phyloP scores from a whole-genome alignment of 768 basidiomycete genomes.

The Crepidotus variabilis region DNA sequence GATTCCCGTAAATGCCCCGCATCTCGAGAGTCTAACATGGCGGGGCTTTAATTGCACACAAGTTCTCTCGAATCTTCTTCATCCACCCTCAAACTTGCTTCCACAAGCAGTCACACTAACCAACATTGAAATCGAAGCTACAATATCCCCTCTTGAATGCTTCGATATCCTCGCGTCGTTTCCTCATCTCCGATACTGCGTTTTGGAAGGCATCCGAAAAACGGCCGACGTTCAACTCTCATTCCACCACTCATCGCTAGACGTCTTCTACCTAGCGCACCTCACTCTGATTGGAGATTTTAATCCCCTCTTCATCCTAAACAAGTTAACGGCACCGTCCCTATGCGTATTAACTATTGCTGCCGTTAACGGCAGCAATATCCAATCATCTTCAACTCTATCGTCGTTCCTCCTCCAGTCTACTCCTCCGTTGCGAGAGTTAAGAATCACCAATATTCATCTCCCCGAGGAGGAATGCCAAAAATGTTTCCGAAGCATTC shows the following conservation, averaged over 20 bases:
- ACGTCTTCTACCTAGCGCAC: not conserved
- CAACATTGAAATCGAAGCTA: too few species aligned
- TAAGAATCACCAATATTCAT: not conserved
- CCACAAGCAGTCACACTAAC: too few species aligned
- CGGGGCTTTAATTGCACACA: too few species aligned
- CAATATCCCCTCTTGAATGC: too few species aligned
- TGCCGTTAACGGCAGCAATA: not conserved
- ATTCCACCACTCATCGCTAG: not conserved
- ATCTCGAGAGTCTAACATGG: too few species aligned
- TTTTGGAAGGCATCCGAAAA: not conserved
- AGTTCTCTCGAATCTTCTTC: too few species aligned
- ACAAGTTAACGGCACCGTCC: not conserved
- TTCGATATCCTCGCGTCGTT: too few species aligned
- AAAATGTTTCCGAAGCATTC: not conserved
- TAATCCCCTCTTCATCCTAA: not conserved
- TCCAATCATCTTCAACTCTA: conserved; percentile 9
- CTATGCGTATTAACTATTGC: not conserved
- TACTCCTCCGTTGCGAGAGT: not conserved
- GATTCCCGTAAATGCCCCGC: too few species aligned
- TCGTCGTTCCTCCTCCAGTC: conserved; percentile 10
- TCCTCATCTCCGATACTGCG: not conserved
- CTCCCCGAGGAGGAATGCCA: not conserved
- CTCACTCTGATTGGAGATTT: not conserved
- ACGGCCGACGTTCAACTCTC: not conserved
- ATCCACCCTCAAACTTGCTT: too few species aligned